Evolutionary conservation across 768 basidiomycete species (phyloP), one percentile per base, ranked within the genome.

Genomic region (Trametes gibbosa): DNA sequence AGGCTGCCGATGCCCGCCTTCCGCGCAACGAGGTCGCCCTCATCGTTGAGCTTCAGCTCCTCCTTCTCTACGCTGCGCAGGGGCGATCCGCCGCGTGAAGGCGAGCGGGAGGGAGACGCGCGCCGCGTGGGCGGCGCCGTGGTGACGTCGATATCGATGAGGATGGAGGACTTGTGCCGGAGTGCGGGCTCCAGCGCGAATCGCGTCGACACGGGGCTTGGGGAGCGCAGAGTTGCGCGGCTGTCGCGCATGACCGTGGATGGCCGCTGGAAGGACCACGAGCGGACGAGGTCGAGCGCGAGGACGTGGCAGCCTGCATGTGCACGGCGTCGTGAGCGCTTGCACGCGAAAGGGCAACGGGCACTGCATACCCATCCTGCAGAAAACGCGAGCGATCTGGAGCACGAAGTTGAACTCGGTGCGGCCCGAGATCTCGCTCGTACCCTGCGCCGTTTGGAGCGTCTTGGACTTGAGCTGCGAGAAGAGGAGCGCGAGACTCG

Each of bases 361-460:
- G 29, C 47, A 17, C 10, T 0, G 70, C 87, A 40, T 64, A 92
- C 96, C 97, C 94, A 98, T 96, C 59, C 92, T 79, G 67, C 90
- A 93, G 65, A 98, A 95, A 8, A 96, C 90, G 27, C 93, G 84
- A 0, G 95, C 91, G 65, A 94, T 93, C 74, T 98, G 95, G 27
- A 95, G 77, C 10, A 99, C 92, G 70, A 98, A 98, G 69, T 91
- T 95, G 74, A 95, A 98, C 69, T 99, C 96, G 13, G 86, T 84
- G 45, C 82, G 81, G 17, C 89, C 90, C 0, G 92, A 87, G 27
- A 98, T 93, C 66, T 95, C 92, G 65, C 87, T 93, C 0, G 92
- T 93, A 14, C 96, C 96, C 70, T 95, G 88, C 1, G 90, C 90
- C 4, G 96, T 87, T 76, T 98, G 96, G 25, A 98, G 74, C 0